Base-by-base conservation (phyloP, 148 eudicot genomes). In the Rhododendron henanense region DNA sequence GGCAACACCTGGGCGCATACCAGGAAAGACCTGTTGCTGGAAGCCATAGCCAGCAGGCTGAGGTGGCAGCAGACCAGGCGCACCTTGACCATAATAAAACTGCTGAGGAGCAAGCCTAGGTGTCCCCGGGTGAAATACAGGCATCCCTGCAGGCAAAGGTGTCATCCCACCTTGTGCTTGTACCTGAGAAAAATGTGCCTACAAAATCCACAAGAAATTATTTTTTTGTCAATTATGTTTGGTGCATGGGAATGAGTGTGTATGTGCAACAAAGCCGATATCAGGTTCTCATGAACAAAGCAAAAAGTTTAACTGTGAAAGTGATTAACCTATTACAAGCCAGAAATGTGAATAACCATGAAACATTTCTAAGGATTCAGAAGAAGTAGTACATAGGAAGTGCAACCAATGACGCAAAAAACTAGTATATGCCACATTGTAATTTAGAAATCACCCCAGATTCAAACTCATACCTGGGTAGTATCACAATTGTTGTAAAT, bases 151-250 rank as follows among this genome's bases (percentile, higher is more conserved):
- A 18, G 92, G 87, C 28, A 87, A 25, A 7, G 89, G 85, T 86
- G 92, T 76, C 85, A 91, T 73, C 44, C 86, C 89, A 45, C 88
- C 88, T 61, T 87, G 90, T n/a, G 81, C 86, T 59, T 82, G 86
- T 67, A 85, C 45, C 74, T 92, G 95, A 61, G 93, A 85, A 84
- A 94, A 93, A 35, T 89, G 93, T 73, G 95, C 91, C 95, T 94
- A 87, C 39, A 28, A 84, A 53, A 51, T 8, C 41, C 41, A 7
- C 18, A 14, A 33, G 0, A 33, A 31, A 15, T 25, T 28, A 28
- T 15, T n/a, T 15, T 8, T 65, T 50, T 8, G 4, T 44, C 48
- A 78, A 45, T 45, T 45, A 45, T 78, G 79, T 55, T 31, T 31
- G 37, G 75, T 69, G 75, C 37, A 28, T 6, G 45, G 55, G 48